Evolutionary conservation across 148 eudicot genomes (phyloP).

Genomic region (Heliamphora exappendiculata): DNA sequence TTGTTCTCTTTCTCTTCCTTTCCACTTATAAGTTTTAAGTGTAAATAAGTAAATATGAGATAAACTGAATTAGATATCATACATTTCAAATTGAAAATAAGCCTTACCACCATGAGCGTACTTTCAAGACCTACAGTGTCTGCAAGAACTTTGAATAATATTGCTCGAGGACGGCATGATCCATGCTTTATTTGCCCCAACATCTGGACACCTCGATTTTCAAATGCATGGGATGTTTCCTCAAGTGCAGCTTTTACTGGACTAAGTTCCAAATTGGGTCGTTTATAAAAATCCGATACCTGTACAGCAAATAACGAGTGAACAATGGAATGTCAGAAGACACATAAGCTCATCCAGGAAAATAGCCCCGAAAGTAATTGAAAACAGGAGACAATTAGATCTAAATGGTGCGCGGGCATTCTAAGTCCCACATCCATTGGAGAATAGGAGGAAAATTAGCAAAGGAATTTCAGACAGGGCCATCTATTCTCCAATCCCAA

Average conservation of each 20-base stretch:
- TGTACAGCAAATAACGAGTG: constrained; percentile 20
- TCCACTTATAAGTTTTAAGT: background rate
- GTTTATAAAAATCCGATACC: constrained; percentile 85
- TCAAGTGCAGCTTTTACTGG: constrained; percentile 56
- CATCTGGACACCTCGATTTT: constrained; percentile 68
- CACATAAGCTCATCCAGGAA: background rate
- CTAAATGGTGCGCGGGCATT: background rate
- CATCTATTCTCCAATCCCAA: background rate
- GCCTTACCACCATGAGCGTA: constrained; percentile 85
- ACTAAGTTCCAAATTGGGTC: constrained; percentile 71
- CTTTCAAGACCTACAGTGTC: constrained; percentile 95
- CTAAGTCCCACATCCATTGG: background rate
- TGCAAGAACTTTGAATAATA: constrained; percentile 89
- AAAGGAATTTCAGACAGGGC: background rate
- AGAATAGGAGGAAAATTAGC: background rate
- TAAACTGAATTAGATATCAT: too few relatives aligned
- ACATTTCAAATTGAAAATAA: constrained; percentile 11
- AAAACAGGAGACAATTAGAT: background rate
- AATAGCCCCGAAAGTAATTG: background rate
- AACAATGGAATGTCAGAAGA: background rate
- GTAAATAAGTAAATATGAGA: background rate
- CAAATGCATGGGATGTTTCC: constrained; percentile 50
- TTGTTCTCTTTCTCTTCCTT: background rate
- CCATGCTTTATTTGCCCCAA: constrained; percentile 94
- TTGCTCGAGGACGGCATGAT: constrained; percentile 97